Evolutionary conservation across 371 early-diverging fungal species (phyloP), one percentile per base, ranked within the genome.

Genomic region (Syncephalastrum racemosum): DNA sequence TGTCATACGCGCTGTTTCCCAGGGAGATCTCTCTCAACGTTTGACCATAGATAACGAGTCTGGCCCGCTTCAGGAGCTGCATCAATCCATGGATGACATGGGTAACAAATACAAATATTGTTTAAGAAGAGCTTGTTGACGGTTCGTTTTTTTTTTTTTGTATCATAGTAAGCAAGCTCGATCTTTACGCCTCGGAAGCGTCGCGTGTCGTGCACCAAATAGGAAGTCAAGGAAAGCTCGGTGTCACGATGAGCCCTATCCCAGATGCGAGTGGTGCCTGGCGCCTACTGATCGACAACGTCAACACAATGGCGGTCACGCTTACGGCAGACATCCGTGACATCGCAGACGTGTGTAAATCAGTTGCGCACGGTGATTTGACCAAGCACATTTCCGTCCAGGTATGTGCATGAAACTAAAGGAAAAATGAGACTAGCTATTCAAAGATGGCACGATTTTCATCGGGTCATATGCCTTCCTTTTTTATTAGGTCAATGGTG

Each of bases 311-410:
- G 58, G 45, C 31, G 8, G 15, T 20, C 22, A 44, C 16, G 2
- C 15, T 57, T 3, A 46, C 46, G 0, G 45, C 46, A n/a, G 45
- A 59, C 40, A 83, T 88, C 2, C 74, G 85, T 31, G 87, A 81
- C 53, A 89, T 89, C 53, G 83, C 83, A 39, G 63, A 75, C 62
- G 84, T 84, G n/a, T 82, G 83, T 53, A 83, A 78, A 12, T 79
- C 90, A 2, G 85, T 89, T 47, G 85, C 84, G 13, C 71, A 68
- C 39, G 90, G 90, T 42, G 87, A 90, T 65, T 67, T 90, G 5
- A 79, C 77, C 16, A 75, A 79, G 59, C 84, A 84, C 56, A 76
- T 89, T 58, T 76, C 81, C 2, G 62, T 71, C 4, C 56, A 57
- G 20, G 56, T 55, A 54, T 8, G 40, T 52, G 22, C 19, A 49